Evolutionary conservation across 345 rosid species (phyloP).

Genomic region (Euphorbia lathyris): DNA sequence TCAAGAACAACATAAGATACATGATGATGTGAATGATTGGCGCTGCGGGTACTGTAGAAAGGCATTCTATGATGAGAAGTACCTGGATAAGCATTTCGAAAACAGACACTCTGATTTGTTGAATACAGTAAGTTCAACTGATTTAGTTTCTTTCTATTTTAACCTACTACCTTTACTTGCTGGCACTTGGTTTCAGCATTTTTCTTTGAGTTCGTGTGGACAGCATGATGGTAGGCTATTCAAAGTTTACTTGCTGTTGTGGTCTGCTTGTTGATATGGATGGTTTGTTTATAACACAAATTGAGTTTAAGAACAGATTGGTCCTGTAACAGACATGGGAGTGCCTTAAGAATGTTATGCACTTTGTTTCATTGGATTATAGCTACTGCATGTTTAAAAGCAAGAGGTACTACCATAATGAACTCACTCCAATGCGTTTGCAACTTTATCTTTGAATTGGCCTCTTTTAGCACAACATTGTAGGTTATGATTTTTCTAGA

Average conservation of each 20-base stretch:
- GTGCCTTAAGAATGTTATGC: neutral
- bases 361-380: neutral
- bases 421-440: neutral
- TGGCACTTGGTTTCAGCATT: neutral
- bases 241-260: neutral
- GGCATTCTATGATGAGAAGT: conserved; percentile 22
- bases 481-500: neutral
- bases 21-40: conserved; percentile 25
- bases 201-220: neutral
- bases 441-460: neutral
- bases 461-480: neutral
- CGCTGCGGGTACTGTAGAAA: conserved; percentile 30
- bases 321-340: neutral
- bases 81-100: conserved; percentile 31
- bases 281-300: too few relatives aligned
- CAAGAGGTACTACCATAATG: too few relatives aligned
- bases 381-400: neutral
- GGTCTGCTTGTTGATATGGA: neutral
- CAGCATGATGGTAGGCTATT: conserved; percentile 1
- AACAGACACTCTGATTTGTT: conserved; percentile 22
- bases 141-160: neutral
- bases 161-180: neutral
- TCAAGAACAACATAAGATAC: conserved; percentile 27
- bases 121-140: conserved; percentile 24
- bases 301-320: neutral